phyloP scores from a whole-genome alignment of 768 basidiomycete genomes.

The Lentinula raphanica region DNA sequence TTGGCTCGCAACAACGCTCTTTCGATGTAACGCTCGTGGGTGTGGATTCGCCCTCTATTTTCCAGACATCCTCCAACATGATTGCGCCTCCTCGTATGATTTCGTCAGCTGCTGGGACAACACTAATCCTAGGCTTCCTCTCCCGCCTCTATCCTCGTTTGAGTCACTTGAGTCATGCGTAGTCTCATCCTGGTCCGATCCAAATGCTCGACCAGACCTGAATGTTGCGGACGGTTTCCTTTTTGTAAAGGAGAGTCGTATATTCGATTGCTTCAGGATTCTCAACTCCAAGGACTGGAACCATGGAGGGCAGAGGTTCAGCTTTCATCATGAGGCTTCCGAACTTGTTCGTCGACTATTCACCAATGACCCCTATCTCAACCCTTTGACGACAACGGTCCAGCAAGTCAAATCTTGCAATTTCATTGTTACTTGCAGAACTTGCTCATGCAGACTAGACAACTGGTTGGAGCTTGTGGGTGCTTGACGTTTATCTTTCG shows the following conservation, averaged over 20 bases:
- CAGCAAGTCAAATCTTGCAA: neutral
- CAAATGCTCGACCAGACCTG: neutral
- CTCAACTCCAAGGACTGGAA: neutral
- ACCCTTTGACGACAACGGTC: neutral
- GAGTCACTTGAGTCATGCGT: neutral
- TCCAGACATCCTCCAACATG: neutral
- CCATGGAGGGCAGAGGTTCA: neutral
- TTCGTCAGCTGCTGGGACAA: neutral
- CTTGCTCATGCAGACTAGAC: neutral
- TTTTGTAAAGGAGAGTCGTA: neutral
- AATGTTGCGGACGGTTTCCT: neutral
- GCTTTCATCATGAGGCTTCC: neutral
- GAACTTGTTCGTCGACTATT: neutral
- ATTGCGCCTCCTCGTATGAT: neutral
- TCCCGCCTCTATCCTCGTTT: too few species aligned
- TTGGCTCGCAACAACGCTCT: neutral
- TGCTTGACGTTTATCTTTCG: neutral
- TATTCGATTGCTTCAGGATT: neutral
- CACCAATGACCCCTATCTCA: neutral
- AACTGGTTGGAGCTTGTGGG: neutral
- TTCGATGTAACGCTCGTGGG: neutral
- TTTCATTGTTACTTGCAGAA: neutral
- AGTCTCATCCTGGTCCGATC: neutral
- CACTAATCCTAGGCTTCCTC: too few species aligned
- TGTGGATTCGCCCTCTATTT: neutral